Evolutionary conservation across 1,284 basidiomycete genomes (phyloP), one percentile per base, ranked within the genome.

Genomic region (Puccinia novopanici): DNA sequence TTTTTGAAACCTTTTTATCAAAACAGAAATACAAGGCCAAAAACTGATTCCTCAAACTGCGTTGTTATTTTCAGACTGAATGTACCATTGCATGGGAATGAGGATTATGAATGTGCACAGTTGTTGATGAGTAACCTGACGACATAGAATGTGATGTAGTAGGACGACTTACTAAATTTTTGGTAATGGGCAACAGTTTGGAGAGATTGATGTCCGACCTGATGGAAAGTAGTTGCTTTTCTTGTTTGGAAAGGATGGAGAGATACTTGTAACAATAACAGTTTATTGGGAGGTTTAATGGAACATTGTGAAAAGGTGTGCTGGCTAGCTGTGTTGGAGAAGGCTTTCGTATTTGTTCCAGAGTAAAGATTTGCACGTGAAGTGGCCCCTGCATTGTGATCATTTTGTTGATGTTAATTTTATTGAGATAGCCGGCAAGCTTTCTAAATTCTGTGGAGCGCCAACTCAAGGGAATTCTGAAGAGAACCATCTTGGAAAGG

Each of bases 21-120:
- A 34, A 34, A 34, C 34, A 2, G 34, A 34, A 34, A 34, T 24
- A 17, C 24, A 22, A 40, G 63, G 22, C 63, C 19, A 40, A 40
- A 37, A 40, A 34, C 27, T 63, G 59, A 27, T 63, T 65, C 6
- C 6, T n/a, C 24, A 22, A 12, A 65, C 30, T 5, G 22, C 42
- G 42, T 4, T 65, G 19, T 19, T 65, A 3, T 42, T 45, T 67
- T 19, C 34, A 68, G 65, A 24, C 65, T 45, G 27, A 68, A 40
- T 68, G 65, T 68, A 12, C 40, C 45, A 34, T 70, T 24, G 17
- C 9, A 37, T 70, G 45, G 67, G 22, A 70, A 70, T 34, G 45
- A 70, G 30, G 27, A 52, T 70, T 48, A 70, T 70, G 67, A 70
- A 24, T 65, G 61, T 65, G 61, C 61, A 61, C 59, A 61, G 59